Base-by-base conservation (phyloP, 2,329 filamentous ascomycete species). In the Cryphonectria carpinicola region DNA sequence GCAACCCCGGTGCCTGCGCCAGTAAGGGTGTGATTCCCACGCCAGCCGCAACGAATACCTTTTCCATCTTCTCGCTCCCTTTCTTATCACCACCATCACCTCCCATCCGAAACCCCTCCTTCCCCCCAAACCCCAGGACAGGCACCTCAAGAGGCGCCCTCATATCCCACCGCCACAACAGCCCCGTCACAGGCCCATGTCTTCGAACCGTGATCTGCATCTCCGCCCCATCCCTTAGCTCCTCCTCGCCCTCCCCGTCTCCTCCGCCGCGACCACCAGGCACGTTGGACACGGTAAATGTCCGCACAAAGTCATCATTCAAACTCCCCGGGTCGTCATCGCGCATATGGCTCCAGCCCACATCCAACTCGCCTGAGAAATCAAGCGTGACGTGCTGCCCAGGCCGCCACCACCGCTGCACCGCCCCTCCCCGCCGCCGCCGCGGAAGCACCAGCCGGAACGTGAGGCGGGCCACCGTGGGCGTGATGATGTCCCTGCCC, bases 21-120 rank as follows among this genome's bases (percentile, higher is more conserved):
- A 97, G 82, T 4, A 96, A 75, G 1, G 94, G 94, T 39, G 94
- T 97, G 72, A 97, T 93, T 0, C 94, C 94, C 8, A 97, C 92
- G 3, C 94, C 94, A 0, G 88, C 93, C 7, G 93, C 93, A 4
- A 97, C 80, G 74, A 95, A 96, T 0, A 89, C 80, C 1, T 82
- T 80, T 46, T 81, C 73, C 28, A 75, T 76, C 11, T 35, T 52
- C 43, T 82, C 78, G 37, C 58, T 71, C 67, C 6, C 43, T 7
- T 46, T 22, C 19, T 80, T 76, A 22, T 75, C 75, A 2, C 84
- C 82, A 6, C 37, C 66, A 8, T 19, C 49, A 10, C 19, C 65
- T 0, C 78, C 76, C 56, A 86, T 75, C 1, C 79, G 77, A 73
- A 87, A 87, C 1, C 75, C 76, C 62, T 83, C 82, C 19, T 84